Percentiles rank a stretch among this genome's conserved stretches.
Conservation (phyloP, 441 rosid species). For the Erodium moschatum region DNA sequence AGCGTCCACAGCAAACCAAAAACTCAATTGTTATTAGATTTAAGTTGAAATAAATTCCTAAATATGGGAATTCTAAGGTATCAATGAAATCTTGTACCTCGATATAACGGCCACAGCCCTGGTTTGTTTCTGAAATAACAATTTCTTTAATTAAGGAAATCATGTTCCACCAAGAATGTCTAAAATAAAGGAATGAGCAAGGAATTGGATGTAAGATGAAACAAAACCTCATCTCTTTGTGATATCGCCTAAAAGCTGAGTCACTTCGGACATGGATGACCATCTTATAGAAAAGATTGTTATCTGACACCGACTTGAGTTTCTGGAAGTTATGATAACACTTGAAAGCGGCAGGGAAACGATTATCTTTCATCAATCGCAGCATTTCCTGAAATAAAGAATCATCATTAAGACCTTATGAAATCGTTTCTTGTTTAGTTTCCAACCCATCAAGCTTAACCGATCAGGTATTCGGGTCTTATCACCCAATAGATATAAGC, state of each 20-base stretch:
- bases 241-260: conserved; percentile 78
- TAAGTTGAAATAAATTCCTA: background rate
- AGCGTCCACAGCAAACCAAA: conserved; percentile 1
- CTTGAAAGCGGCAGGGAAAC: conserved; percentile 71
- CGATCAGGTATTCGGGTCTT: background rate
- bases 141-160: conserved; percentile 17
- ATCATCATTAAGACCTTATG: conserved; percentile 17
- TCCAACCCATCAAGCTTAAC: background rate
- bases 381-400: conserved; percentile 66
- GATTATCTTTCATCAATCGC: conserved; percentile 69
- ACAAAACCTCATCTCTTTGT: conserved; percentile 85
- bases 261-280: conserved; percentile 87
- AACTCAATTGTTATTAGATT: background rate
- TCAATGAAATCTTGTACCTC: conserved; percentile 47
- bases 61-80: conserved; percentile 1
- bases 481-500: background rate
- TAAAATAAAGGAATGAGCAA: conserved; percentile 9
- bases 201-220: conserved; percentile 17
- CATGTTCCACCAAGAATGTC: conserved; percentile 12
- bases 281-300: conserved; percentile 76
- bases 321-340: conserved; percentile 82
- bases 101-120: conserved; percentile 89
- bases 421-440: background rate
- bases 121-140: conserved; percentile 53
- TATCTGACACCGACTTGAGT: conserved; percentile 48